Base-by-base conservation (phyloP, 2,329 filamentous ascomycete species). In the Byssothecium circinans region DNA sequence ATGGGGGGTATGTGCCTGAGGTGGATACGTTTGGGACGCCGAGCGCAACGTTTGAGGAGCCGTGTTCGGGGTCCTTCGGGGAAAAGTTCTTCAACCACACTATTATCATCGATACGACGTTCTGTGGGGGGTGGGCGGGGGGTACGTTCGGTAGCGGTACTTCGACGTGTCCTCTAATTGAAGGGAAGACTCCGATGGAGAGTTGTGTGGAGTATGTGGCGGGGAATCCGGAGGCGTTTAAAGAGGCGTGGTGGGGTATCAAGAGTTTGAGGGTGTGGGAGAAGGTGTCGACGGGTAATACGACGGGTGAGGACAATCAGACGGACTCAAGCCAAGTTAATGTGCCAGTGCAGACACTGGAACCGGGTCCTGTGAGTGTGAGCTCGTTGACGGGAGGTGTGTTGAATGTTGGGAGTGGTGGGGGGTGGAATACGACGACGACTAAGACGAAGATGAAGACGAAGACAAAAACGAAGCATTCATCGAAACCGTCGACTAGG, bases 51-150 rank as follows among this genome's bases (percentile, higher is more conserved):
- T 95, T 94, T 71, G 70, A 75, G 8, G 78, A 77, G 45, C 48
- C 52, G 3, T 59, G 50, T 27, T 68, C 54, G 17, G 45, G 20
- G 36, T 60, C 43, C 60, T 72, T 56, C 35, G 52, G 17, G 15
- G 53, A 61, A 36, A 53, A 86, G 68, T 92, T 96, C 73, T 73
- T 74, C 51, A 72, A 86, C 49, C 81, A 94, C 74, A 81, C 84
- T 56, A 82, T 96, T 56, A 81, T 91, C 55, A 84, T 92, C 70
- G 82, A 91, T 72, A 92, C 84, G 1, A 87, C 86, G 7, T 88
- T 95, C 67, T 95, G 91, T 34, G 58, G 58, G 3, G 25, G 25
- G n/a, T 61, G 49, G 49, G 77, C 48, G 2, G 57, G 57, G 15
- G 45, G 36, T 5, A 47, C 33, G 0, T 61, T 57, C 34, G 55